These are phyloP conservation scores for Kwoniella europaea DNA, from an alignment of 768 basidiomycete genomes.

Conservation along the genomic window DNA sequence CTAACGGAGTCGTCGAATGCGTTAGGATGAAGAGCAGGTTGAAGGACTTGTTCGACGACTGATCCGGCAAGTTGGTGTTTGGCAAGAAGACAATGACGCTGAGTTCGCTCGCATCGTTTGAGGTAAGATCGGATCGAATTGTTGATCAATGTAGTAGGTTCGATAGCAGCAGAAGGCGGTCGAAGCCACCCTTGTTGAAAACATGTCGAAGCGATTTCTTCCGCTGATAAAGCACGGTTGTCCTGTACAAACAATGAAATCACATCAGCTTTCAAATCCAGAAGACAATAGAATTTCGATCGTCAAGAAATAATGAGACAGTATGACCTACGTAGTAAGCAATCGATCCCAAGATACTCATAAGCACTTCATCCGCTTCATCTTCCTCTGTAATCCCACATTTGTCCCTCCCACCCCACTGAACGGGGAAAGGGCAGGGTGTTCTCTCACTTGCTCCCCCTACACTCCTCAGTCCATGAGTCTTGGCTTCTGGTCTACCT, in stretches of 20 bases:
- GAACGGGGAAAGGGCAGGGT: constrained; percentile 46
- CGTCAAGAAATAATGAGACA: not conserved
- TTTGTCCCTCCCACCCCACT: constrained; percentile 46
- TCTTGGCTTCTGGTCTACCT: constrained; percentile 32
- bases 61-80: constrained; percentile 51
- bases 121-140: constrained; percentile 46
- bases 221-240: constrained; percentile 49
- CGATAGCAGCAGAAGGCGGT: constrained; percentile 50
- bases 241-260: constrained; percentile 26
- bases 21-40: constrained; percentile 48
- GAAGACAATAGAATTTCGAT: not conserved
- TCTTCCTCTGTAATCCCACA: constrained; percentile 50
- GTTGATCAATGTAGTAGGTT: constrained; percentile 44
- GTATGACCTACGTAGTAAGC: constrained; percentile 39
- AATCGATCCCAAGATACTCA: constrained; percentile 43
- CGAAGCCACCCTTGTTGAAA: constrained; percentile 49
- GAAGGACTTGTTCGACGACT: constrained; percentile 40
- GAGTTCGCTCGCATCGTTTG: constrained; percentile 39
- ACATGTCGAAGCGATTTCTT: constrained; percentile 44
- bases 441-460: constrained; percentile 36
- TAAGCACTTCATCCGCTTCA: constrained; percentile 49
- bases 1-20: constrained; percentile 36
- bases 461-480: constrained; percentile 47
- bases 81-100: constrained; percentile 37
- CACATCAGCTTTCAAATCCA: constrained; percentile 10